phyloP scores from a whole-genome alignment of 345 rosid species.

The Melastoma malabathricum region DNA sequence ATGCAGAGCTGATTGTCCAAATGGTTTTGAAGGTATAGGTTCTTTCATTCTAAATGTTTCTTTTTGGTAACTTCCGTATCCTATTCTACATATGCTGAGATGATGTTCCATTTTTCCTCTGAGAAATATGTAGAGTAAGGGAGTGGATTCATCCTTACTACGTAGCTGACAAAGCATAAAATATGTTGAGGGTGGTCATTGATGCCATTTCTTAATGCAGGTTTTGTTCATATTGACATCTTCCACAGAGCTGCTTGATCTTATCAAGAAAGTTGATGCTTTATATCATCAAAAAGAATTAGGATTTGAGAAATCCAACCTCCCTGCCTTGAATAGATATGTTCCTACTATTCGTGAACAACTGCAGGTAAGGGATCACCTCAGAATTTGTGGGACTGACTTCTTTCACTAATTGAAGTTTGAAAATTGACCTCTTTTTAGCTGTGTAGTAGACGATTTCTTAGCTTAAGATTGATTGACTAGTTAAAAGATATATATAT shows the following conservation, averaged over 20 bases:
- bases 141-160: too few relatives aligned
- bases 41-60: conserved; percentile 4
- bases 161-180: too few relatives aligned
- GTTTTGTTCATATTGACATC: conserved; percentile 55
- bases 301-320: conserved; percentile 35
- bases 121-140: too few relatives aligned
- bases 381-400: too few relatives aligned
- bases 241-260: conserved; percentile 52
- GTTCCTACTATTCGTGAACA: conserved; percentile 65
- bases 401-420: too few relatives aligned
- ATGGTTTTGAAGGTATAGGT: conserved; percentile 71
- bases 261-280: conserved; percentile 50
- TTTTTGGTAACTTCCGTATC: too few relatives aligned
- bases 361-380: conserved; percentile 37
- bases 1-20: conserved; percentile 62
- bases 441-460: too few relatives aligned
- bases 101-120: too few relatives aligned
- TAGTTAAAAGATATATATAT: too few relatives aligned
- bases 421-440: too few relatives aligned
- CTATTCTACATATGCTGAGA: too few relatives aligned
- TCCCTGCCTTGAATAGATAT: conserved; percentile 32
- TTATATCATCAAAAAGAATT: conserved; percentile 51
- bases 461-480: too few relatives aligned
- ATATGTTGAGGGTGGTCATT: background rate
- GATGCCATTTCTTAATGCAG: conserved; percentile 21